Conservation (phyloP, 345 rosid species). For the Acer saccharum region DNA sequence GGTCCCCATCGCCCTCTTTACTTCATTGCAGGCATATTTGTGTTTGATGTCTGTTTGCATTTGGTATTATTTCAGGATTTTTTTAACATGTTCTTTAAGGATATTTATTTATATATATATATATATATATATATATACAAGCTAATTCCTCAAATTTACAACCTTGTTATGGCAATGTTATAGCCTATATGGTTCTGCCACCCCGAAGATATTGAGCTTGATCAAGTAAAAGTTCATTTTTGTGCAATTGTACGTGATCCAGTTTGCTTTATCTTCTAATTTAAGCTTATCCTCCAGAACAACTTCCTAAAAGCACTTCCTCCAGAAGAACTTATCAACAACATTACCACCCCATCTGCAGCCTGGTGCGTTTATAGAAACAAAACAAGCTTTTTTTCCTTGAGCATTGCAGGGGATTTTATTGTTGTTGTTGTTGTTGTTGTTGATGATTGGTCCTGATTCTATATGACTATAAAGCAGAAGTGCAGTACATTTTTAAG, state of each 20-base stretch:
- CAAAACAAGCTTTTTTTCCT: no score
- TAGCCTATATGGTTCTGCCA: constrained; percentile 47
- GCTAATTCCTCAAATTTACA: constrained; percentile 57
- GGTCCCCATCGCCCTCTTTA: constrained; percentile 60
- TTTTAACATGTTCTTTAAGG: constrained; percentile 58
- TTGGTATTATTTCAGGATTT: constrained; percentile 38
- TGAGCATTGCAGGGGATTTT: no score
- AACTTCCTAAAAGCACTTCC: no score
- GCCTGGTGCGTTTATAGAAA: constrained; percentile 26
- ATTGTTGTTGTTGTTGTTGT: no score
- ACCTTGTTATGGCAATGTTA: constrained; percentile 67
- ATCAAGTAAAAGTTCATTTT: constrained; percentile 54
- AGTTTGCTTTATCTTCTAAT: no score
- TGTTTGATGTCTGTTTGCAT: no score
- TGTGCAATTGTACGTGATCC: constrained; percentile 43
- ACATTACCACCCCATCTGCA: constrained; percentile 44
- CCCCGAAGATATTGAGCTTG: constrained; percentile 58
- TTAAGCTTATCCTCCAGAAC: no score
- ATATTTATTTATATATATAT: constrained; percentile 32
- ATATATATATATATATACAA: constrained; percentile 45
- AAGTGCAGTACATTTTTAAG: no score
- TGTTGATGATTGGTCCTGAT: no score
- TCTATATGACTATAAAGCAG: no score
- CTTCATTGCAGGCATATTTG: constrained; percentile 77
- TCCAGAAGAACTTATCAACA: no score